Percentiles rank a stretch among this genome's conserved stretches.
phyloP scores from a whole-genome alignment of 768 basidiomycete genomes.

The Boletus tomentosulus region DNA sequence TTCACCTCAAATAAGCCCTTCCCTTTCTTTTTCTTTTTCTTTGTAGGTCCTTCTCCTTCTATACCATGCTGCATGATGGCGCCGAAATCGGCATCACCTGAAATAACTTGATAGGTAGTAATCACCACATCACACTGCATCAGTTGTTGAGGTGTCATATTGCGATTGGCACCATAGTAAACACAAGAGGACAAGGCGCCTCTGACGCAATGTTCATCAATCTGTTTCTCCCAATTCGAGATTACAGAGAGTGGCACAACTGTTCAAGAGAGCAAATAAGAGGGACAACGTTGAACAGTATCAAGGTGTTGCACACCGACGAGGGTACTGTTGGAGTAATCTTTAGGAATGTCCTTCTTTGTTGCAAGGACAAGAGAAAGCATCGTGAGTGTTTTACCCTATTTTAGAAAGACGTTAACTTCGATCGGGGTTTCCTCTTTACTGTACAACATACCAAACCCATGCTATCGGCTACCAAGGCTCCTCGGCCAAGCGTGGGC shows the following conservation, averaged over 20 bases:
- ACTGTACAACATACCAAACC: slow-evolving; percentile 42
- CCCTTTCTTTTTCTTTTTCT: slow-evolving; percentile 57
- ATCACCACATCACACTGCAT: slow-evolving; percentile 71
- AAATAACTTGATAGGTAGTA: slow-evolving; percentile 76
- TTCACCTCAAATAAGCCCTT: slow-evolving; percentile 60
- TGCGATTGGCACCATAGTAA: slow-evolving; percentile 71
- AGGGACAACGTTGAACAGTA: not conserved
- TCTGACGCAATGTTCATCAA: slow-evolving; percentile 62
- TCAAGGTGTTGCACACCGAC: slow-evolving; percentile 49
- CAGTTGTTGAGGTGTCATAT: slow-evolving; percentile 55
- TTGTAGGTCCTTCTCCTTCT: slow-evolving; percentile 29
- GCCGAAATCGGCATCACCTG: slow-evolving; percentile 44
- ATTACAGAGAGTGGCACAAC: slow-evolving; percentile 81
- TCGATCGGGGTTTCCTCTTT: not conserved
- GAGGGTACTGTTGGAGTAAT: slow-evolving; percentile 66
- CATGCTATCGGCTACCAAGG: slow-evolving; percentile 89
- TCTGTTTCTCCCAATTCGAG: slow-evolving; percentile 87
- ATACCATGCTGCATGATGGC: slow-evolving; percentile 3
- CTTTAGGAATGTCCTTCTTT: slow-evolving; percentile 52
- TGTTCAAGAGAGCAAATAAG: slow-evolving; percentile 26
- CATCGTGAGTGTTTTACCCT: slow-evolving; percentile 93
- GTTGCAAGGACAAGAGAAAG: slow-evolving; percentile 78
- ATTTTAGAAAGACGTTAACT: slow-evolving; percentile 4
- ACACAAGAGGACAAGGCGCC: slow-evolving; percentile 51
- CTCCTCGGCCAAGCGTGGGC: slow-evolving; percentile 77